These are phyloP conservation scores for Phoma sp. DNA, from an alignment of 2,329 filamentous ascomycete genomes.

Conservation along the genomic window DNA sequence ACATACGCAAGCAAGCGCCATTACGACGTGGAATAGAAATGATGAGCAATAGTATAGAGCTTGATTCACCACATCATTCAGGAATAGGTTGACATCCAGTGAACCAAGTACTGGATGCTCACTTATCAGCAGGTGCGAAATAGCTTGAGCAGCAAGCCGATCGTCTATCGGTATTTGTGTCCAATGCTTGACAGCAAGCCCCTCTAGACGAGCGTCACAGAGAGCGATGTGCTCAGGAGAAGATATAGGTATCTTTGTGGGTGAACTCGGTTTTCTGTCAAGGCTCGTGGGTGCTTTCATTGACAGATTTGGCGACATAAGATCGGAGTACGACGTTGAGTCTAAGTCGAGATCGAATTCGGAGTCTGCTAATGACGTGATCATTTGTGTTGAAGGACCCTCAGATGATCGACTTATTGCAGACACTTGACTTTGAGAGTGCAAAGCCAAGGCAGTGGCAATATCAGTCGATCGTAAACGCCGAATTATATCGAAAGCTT, in stretches of 20 bases:
- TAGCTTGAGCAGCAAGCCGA: conserved; percentile 5
- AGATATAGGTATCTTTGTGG: not conserved
- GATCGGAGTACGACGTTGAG: conserved; percentile 2
- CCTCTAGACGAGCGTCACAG: conserved; percentile 9
- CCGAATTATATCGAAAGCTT: conserved; percentile 4
- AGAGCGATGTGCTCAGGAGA: not conserved
- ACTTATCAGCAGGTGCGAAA: conserved; percentile 7
- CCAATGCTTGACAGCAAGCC: conserved; percentile 14
- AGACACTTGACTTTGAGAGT: not conserved
- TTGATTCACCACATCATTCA: conserved; percentile 10
- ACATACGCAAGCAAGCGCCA: conserved; percentile 19
- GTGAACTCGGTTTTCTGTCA: not conserved
- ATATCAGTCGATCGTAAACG: not conserved
- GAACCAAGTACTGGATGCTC: conserved; percentile 13
- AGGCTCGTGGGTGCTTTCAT: not conserved
- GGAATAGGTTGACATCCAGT: conserved; percentile 13
- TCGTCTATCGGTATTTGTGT: conserved; percentile 11
- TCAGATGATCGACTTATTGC: not conserved
- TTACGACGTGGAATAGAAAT: conserved; percentile 14
- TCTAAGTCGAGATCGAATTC: conserved; percentile 9
- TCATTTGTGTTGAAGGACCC: not conserved
- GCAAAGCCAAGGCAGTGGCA: not conserved
- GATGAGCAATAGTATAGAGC: conserved; percentile 15
- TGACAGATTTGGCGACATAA: not conserved
- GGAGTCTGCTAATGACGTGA: conserved; percentile 2